Conservation (phyloP, 495 filamentous ascomycete species). For the Clohesyomyces aquaticus region DNA sequence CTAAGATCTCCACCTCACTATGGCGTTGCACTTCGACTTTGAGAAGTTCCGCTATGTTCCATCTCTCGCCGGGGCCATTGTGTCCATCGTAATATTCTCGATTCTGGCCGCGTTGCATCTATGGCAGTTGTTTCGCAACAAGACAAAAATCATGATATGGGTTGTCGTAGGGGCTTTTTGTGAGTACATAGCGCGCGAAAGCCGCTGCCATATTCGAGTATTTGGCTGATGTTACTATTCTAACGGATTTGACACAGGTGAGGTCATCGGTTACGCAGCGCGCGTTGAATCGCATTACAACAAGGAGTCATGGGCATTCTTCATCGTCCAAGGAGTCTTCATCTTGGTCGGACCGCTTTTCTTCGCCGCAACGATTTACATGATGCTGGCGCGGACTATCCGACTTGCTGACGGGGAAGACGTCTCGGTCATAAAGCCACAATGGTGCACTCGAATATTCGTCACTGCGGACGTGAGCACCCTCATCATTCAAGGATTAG, state of each 20-base stretch:
- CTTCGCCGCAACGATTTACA: constrained; percentile 49
- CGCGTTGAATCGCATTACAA: constrained; percentile 29
- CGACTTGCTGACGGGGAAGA: constrained; percentile 33
- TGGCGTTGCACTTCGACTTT: constrained; percentile 23
- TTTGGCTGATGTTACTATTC: constrained; percentile 2
- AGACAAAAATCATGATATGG: constrained; percentile 22
- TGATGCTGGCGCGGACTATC: constrained; percentile 48
- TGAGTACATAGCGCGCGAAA: background rate
- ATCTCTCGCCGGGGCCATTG: constrained; percentile 18
- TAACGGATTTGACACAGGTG: constrained; percentile 15
- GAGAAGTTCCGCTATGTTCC: constrained; percentile 29
- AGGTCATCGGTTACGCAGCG: constrained; percentile 33
- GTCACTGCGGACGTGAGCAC: constrained; percentile 43
- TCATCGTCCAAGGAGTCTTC: constrained; percentile 43
- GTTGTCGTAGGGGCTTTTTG: constrained; percentile 22
- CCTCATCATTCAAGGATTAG: constrained; percentile 38
- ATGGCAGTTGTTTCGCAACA: constrained; percentile 22
- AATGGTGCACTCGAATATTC: constrained; percentile 45
- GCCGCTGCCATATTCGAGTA: background rate
- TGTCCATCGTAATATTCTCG: constrained; percentile 18
- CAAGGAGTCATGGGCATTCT: constrained; percentile 33
- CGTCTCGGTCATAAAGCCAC: constrained; percentile 39
- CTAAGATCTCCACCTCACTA: no score
- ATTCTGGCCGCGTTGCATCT: constrained; percentile 18
- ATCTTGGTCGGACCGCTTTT: constrained; percentile 44